These are phyloP conservation scores for Suillus discolor DNA, from an alignment of 768 basidiomycete genomes.

Conservation along the genomic window DNA sequence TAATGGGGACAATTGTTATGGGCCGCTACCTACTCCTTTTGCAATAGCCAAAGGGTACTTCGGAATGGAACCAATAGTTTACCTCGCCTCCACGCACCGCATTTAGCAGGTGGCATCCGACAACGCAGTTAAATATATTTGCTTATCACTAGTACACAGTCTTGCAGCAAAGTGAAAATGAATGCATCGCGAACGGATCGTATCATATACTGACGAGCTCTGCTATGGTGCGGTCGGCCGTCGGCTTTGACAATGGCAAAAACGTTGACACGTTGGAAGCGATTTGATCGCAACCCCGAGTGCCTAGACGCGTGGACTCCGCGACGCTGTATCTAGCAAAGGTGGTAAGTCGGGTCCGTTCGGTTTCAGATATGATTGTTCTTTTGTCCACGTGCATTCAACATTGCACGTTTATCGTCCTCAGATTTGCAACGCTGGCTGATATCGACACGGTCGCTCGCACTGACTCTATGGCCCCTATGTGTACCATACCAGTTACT, in stretches of 20 bases:
- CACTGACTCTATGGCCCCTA: background rate
- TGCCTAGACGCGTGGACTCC: background rate
- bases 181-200: background rate
- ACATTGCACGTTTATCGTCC: background rate
- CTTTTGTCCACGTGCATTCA: background rate
- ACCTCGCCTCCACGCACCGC: background rate
- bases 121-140: background rate
- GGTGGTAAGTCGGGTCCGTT: constrained; percentile 1
- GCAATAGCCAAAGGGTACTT: background rate
- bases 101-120: background rate
- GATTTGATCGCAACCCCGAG: background rate
- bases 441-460: background rate
- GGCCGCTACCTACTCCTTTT: background rate
- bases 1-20: constrained; percentile 1
- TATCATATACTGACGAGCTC: background rate
- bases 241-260: background rate
- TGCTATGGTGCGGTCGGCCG: background rate
- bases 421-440: background rate
- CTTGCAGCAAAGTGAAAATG: background rate
- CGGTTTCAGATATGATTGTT: background rate
- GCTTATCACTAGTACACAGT: background rate
- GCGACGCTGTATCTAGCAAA: background rate
- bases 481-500: background rate
- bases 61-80: background rate
- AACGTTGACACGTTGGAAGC: constrained; percentile 8